Evolutionary conservation across 768 basidiomycete genomes (phyloP), one percentile per base, ranked within the genome.

Genomic region (Galerina sulciceps): DNA sequence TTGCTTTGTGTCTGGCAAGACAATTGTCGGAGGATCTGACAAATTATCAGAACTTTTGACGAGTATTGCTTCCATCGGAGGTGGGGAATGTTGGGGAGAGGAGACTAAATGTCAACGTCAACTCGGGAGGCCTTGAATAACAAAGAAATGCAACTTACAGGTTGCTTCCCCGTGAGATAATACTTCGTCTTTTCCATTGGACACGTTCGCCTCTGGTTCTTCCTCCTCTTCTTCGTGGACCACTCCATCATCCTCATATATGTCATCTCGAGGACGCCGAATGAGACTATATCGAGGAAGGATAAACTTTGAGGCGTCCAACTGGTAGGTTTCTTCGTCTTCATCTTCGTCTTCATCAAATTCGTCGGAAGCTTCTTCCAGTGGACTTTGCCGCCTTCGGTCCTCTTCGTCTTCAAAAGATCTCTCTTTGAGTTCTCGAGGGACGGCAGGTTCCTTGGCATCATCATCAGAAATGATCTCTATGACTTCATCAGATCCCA

Each of bases 21-120:
- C 37, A 36, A 71, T 73, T n/a, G 50, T 71, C 51, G 63, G 62
- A 14, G 73, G 71, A 13, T 71, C 72, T 49, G 63, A 64, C 76
- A 76, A 77, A 26, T 71, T 72, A 61, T 76, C 72, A 18, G 62
- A 70, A n/a, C 76, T 66, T 43, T 76, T 69, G 10, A 74, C 59
- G 17, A 57, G 22, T 17, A 63, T 63, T 8, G 34, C 36, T 23
- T 59, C 41, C 8, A n/a, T 38, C 23, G 23, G 43, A 42, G 42
- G 34, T n/a, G 47, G 34, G 18, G 44, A 55, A 26, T 34, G 10
- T 23, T 51, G 64, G n/a, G 70, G 65, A 26, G 66, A 60, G 42
- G 68, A 69, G 22, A 67, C 71, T 72, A 55, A 26, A n/a, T 45
- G 15, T 13, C 17, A 10, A 18, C 1, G 45, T 23, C 6, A 37